phyloP scores from a whole-genome alignment of 345 rosid species.

The Syzygium grande region DNA sequence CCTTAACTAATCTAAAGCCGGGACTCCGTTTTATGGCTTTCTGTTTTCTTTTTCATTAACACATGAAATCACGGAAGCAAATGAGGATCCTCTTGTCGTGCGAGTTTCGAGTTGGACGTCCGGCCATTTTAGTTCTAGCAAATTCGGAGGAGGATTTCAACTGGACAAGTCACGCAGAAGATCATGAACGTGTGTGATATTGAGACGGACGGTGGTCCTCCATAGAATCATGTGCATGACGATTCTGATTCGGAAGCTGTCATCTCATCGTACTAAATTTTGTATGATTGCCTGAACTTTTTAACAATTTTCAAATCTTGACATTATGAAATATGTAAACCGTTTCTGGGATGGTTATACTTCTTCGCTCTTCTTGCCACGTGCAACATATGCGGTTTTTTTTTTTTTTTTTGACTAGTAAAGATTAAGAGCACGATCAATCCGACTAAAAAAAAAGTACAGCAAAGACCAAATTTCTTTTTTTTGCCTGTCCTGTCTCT shows the following conservation, averaged over 20 bases:
- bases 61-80: not conserved
- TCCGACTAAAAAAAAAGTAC: not conserved
- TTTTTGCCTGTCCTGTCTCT: too few species aligned
- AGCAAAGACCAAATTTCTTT: not conserved
- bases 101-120: not conserved
- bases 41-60: not conserved
- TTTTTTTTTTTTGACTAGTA: not conserved
- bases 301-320: fast-evolving
- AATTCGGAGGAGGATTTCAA: not conserved
- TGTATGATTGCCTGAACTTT: not conserved
- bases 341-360: not conserved
- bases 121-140: not conserved
- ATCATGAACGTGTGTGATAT: not conserved
- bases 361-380: not conserved
- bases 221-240: not conserved
- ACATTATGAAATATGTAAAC: not conserved
- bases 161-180: not conserved
- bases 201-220: not conserved
- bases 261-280: not conserved
- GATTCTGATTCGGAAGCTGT: not conserved
- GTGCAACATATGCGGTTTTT: not conserved
- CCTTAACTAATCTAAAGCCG: not conserved
- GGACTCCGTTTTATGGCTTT: not conserved
- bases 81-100: not conserved
- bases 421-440: not conserved